Evolutionary conservation across 1,139 yeast species (phyloP).

Genomic region (Candida sanyaensis): DNA sequence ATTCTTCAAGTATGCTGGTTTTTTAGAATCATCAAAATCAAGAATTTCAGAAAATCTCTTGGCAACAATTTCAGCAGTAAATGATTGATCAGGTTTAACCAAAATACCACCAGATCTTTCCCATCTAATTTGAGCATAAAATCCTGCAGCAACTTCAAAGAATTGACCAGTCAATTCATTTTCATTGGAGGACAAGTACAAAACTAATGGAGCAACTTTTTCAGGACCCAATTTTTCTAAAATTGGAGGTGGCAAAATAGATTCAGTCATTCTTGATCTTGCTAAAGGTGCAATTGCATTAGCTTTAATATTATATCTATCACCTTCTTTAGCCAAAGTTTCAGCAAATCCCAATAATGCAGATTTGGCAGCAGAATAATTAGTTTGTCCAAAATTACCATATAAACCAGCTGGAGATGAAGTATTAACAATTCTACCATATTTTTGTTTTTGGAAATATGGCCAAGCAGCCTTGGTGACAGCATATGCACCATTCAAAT

Average conservation of each 20-base stretch:
- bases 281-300: conserved; percentile 95
- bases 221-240: conserved; percentile 83
- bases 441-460: conserved; percentile 77
- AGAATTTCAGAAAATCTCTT: conserved; percentile 64
- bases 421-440: conserved; percentile 87
- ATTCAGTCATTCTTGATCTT: conserved; percentile 94
- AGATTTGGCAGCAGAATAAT: conserved; percentile 91
- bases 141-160: conserved; percentile 94
- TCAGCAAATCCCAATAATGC: conserved; percentile 91
- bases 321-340: conserved; percentile 94
- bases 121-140: conserved; percentile 91
- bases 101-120: conserved; percentile 86
- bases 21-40: conserved; percentile 56
- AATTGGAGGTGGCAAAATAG: conserved; percentile 80
- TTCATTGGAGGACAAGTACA: conserved; percentile 72
- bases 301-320: conserved; percentile 75
- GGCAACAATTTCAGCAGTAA: conserved; percentile 86
- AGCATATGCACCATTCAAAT: conserved; percentile 84
- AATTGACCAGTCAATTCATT: conserved; percentile 67
- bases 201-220: conserved; percentile 87
- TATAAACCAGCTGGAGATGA: conserved; percentile 96
- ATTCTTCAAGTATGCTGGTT: conserved; percentile 54
- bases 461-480: conserved; percentile 95
- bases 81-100: conserved; percentile 74
- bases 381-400: conserved; percentile 97